Conservation (phyloP, 208 protist species). For the Angomonas desouzai region DNA sequence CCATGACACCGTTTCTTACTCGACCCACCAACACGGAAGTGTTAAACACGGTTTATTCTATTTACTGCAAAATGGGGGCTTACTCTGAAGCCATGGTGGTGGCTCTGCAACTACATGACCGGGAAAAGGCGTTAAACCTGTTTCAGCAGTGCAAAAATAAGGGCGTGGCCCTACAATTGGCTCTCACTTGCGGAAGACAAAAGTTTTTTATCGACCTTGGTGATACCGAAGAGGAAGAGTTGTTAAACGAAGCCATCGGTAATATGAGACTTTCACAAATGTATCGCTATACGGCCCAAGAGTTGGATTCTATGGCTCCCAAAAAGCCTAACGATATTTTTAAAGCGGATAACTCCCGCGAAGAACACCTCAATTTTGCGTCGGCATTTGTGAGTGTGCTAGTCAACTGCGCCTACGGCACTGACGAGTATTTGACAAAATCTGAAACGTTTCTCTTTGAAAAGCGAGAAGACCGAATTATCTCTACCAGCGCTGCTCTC, state of each 20-base stretch:
- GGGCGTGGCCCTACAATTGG: conserved; percentile 87
- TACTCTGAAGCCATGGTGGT: conserved; percentile 89
- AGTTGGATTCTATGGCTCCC: conserved; percentile 95
- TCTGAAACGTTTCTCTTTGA: conserved; percentile 93
- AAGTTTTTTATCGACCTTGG: conserved; percentile 69
- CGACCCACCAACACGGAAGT: conserved; percentile 93
- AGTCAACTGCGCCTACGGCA: conserved; percentile 94
- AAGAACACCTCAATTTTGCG: conserved; percentile 95
- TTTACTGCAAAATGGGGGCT: conserved; percentile 92
- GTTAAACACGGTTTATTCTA: conserved; percentile 85
- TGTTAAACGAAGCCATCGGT: conserved; percentile 86
- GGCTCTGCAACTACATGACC: conserved; percentile 86
- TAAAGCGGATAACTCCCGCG: conserved; percentile 84
- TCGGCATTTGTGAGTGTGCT: conserved; percentile 97
- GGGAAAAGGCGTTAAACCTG: conserved; percentile 64
- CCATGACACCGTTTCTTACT: conserved; percentile 93
- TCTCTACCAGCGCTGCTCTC: conserved; percentile 95
- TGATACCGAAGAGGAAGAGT: conserved; percentile 81
- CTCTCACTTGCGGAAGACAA: conserved; percentile 91
- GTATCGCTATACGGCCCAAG: conserved; percentile 92
- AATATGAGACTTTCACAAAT: conserved; percentile 95
- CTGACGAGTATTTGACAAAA: conserved; percentile 96
- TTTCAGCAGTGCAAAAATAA: conserved; percentile 76
- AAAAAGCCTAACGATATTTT: conserved; percentile 98
- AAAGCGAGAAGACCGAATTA: conserved; percentile 96